phyloP scores from a whole-genome alignment of 1,284 basidiomycete species.

The Cutaneotrichosporon cyanovorans region DNA sequence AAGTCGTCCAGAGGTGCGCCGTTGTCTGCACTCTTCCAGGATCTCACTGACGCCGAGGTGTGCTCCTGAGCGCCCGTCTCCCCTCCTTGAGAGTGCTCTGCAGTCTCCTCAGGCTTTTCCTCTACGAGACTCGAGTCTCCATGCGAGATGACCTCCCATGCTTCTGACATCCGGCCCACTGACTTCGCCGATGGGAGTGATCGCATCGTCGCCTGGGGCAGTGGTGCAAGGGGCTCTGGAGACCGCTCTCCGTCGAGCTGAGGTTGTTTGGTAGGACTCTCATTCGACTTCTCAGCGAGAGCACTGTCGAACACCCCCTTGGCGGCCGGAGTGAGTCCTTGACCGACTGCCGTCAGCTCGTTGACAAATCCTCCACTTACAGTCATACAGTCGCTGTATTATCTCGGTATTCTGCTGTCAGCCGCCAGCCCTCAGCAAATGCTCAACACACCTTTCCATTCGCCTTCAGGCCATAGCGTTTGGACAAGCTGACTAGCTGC shows the following conservation, averaged over 20 bases:
- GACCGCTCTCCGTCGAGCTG: neutral
- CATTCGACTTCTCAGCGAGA: neutral
- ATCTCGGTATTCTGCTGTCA: conserved; percentile 34
- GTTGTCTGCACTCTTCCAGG: conserved; percentile 41
- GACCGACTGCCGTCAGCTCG: conserved; percentile 11
- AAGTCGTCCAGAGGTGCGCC: conserved; percentile 32
- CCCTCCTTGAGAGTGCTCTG: neutral
- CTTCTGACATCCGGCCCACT: conserved; percentile 14
- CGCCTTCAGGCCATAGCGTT: conserved; percentile 40
- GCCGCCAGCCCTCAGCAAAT: neutral
- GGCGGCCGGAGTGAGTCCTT: conserved; percentile 11
- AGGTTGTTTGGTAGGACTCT: neutral
- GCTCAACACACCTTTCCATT: conserved; percentile 43
- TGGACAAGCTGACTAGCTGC: conserved; percentile 42
- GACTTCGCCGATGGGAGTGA: conserved; percentile 1
- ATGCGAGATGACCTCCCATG: conserved; percentile 35
- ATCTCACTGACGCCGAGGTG: neutral
- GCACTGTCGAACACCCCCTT: conserved; percentile 10
- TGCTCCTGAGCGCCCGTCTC: neutral
- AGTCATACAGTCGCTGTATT: conserved; percentile 34
- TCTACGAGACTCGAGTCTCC: conserved; percentile 29
- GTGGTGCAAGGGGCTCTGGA: neutral
- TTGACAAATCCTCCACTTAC: conserved; percentile 18
- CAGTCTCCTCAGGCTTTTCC: neutral
- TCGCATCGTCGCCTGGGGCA: neutral